Conservation (phyloP, 192 early-diverging fungal species). For the Coemansia brasiliensis region DNA sequence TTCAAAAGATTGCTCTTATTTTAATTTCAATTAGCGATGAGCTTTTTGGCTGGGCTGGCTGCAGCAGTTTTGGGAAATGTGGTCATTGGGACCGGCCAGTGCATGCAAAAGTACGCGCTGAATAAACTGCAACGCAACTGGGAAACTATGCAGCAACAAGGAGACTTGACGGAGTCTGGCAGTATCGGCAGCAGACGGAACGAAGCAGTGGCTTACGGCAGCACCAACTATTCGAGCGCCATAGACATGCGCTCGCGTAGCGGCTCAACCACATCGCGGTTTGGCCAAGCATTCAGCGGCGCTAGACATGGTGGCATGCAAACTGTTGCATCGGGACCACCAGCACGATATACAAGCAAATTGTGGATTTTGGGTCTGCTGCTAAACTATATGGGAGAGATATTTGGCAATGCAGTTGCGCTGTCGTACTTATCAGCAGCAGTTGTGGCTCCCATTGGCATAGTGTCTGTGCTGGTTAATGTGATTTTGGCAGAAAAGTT, state of each 20-base stretch:
- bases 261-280: not conserved
- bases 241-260: slow-evolving; percentile 32
- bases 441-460: slow-evolving; percentile 52
- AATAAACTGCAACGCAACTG: slow-evolving; percentile 42
- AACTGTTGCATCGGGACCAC: slow-evolving; percentile 6
- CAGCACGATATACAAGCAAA: slow-evolving; percentile 40
- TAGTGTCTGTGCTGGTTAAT: slow-evolving; percentile 46
- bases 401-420: slow-evolving; percentile 52
- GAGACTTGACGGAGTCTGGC: slow-evolving; percentile 16
- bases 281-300: not conserved
- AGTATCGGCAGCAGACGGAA: slow-evolving; percentile 1
- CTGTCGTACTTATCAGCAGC: slow-evolving; percentile 51
- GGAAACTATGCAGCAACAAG: slow-evolving; percentile 14
- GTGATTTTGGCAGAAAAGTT: slow-evolving; percentile 46
- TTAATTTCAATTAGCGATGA: slow-evolving; percentile 8
- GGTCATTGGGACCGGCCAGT: slow-evolving; percentile 53
- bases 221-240: slow-evolving; percentile 6
- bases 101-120: slow-evolving; percentile 52
- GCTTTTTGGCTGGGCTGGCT: slow-evolving; percentile 38
- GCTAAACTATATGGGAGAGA: slow-evolving; percentile 51
- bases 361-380: slow-evolving; percentile 39
- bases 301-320: not conserved
- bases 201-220: slow-evolving; percentile 4
- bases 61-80: slow-evolving; percentile 50
- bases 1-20: not conserved